A percentile compares a stretch with the other conserved stretches of the same genome.
phyloP scores from a whole-genome alignment of 345 rosid species.

The Arabidopsis thaliana region DNA sequence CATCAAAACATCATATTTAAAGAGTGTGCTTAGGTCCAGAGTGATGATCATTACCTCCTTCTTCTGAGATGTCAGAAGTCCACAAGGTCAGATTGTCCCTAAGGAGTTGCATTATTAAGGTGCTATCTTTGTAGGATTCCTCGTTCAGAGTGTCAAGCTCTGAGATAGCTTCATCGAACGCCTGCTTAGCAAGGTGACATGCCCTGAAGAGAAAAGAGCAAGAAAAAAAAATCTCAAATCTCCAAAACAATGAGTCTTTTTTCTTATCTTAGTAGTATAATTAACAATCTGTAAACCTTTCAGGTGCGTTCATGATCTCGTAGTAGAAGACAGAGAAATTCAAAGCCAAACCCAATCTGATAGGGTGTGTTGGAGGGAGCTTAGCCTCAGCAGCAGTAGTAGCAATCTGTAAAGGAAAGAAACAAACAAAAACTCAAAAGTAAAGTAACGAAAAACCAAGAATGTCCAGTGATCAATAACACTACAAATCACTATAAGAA shows the following conservation, averaged over 20 bases:
- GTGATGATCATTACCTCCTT: conserved; percentile 56
- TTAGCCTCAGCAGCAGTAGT: conserved; percentile 63
- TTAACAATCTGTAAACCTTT: conserved; percentile 53
- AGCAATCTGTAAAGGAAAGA: conserved; percentile 55
- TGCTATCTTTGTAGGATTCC: conserved; percentile 82
- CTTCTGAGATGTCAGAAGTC: conserved; percentile 77
- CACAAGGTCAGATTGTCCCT: conserved; percentile 80
- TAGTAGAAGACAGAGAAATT: conserved; percentile 81
- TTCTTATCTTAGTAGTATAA: conserved; percentile 4
- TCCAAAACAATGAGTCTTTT: conserved; percentile 2
- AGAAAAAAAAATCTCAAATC: conserved; percentile 21
- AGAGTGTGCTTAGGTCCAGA: conserved; percentile 19
- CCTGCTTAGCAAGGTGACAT: conserved; percentile 74
- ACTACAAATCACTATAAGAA: conserved; percentile 8
- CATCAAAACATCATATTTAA: conserved; percentile 4
- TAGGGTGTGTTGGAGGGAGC: conserved; percentile 71
- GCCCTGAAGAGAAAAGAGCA: conserved; percentile 51
- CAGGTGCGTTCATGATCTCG: conserved; percentile 77
- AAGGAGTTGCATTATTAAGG: conserved; percentile 74
- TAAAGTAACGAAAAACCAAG: neutral
- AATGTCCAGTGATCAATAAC: neutral
- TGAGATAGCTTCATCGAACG: conserved; percentile 76
- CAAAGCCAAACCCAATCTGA: conserved; percentile 77
- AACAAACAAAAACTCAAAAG: neutral
- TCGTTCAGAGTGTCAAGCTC: conserved; percentile 72